Conservation (phyloP, 2,329 filamentous ascomycete species). For the Lachnellula subtilissima region DNA sequence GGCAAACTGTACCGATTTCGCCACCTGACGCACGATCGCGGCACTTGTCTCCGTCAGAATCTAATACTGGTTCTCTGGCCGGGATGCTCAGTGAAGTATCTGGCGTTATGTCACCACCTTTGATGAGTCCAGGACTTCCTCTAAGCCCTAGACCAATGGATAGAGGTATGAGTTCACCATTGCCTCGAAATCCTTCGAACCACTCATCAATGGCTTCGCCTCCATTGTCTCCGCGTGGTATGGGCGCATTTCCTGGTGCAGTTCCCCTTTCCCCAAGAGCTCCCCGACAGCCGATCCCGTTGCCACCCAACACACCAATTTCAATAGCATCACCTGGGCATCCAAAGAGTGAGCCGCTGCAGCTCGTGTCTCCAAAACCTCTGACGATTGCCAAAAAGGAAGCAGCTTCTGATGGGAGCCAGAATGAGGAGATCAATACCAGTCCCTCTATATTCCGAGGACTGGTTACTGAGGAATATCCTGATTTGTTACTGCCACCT, state of each 20-base stretch:
- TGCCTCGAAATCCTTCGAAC: slow-evolving; percentile 46
- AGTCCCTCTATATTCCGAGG: slow-evolving; percentile 62
- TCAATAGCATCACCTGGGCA: slow-evolving; percentile 48
- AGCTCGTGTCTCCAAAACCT: slow-evolving; percentile 39
- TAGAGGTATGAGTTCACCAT: slow-evolving; percentile 52
- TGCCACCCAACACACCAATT: slow-evolving; percentile 65
- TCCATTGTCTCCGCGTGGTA: slow-evolving; percentile 60
- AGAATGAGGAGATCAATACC: slow-evolving; percentile 23
- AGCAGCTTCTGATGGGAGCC: slow-evolving; percentile 22
- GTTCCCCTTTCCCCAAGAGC: slow-evolving; percentile 66
- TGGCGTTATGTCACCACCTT: slow-evolving; percentile 35
- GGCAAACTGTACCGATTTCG: slow-evolving; percentile 29
- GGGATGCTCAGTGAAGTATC: slow-evolving; percentile 41
- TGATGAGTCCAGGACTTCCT: slow-evolving; percentile 58
- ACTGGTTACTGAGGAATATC: slow-evolving; percentile 79
- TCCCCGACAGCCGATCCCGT: slow-evolving; percentile 66
- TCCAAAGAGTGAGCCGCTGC: slow-evolving; percentile 29
- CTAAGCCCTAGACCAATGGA: slow-evolving; percentile 53
- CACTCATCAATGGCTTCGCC: slow-evolving; percentile 53
- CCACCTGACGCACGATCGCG: slow-evolving; percentile 30
- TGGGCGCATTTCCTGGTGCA: slow-evolving; percentile 39
- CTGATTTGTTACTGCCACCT: slow-evolving; percentile 77
- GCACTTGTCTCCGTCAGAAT: slow-evolving; percentile 32
- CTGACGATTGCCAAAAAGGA: slow-evolving; percentile 36
- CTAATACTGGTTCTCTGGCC: slow-evolving; percentile 46